Evolutionary conservation across 768 basidiomycete species (phyloP).

Genomic region (Lepiota venenata): DNA sequence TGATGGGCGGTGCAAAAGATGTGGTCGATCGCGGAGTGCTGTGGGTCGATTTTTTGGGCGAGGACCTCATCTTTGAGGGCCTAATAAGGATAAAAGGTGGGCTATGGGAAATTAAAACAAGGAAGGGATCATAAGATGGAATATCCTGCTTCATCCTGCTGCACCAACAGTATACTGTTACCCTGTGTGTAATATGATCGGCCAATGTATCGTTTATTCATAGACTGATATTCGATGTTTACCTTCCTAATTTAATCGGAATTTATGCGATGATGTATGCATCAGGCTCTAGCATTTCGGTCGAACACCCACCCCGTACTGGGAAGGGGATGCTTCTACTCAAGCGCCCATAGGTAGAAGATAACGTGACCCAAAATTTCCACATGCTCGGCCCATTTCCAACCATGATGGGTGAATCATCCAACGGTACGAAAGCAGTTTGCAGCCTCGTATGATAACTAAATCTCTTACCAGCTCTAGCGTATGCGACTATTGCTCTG

Average conservation of each 20-base stretch:
- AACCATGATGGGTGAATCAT: neutral
- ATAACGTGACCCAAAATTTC: no score
- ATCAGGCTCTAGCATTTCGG: no score
- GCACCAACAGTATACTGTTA: no score
- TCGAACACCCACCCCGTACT: no score
- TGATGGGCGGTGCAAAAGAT: slow-evolving; percentile 25
- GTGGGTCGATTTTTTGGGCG: slow-evolving; percentile 59
- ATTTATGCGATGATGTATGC: no score
- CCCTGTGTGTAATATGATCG: no score
- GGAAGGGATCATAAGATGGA: slow-evolving; percentile 6
- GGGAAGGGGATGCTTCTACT: no score
- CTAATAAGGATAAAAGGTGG: slow-evolving; percentile 50
- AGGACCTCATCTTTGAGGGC: slow-evolving; percentile 49
- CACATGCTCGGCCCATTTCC: no score
- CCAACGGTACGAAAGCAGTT: neutral
- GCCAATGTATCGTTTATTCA: no score
- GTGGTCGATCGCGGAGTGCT: slow-evolving; percentile 39
- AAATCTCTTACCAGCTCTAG: neutral
- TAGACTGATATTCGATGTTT: no score
- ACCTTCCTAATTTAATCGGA: no score
- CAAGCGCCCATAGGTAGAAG: no score
- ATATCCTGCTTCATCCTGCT: neutral
- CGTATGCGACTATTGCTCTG: neutral
- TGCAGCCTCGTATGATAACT: neutral
- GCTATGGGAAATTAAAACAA: slow-evolving; percentile 63